Evolutionary conservation across 2,329 filamentous ascomycete species (phyloP), one percentile per base, ranked within the genome.

Genomic region (Fusarium sp.): DNA sequence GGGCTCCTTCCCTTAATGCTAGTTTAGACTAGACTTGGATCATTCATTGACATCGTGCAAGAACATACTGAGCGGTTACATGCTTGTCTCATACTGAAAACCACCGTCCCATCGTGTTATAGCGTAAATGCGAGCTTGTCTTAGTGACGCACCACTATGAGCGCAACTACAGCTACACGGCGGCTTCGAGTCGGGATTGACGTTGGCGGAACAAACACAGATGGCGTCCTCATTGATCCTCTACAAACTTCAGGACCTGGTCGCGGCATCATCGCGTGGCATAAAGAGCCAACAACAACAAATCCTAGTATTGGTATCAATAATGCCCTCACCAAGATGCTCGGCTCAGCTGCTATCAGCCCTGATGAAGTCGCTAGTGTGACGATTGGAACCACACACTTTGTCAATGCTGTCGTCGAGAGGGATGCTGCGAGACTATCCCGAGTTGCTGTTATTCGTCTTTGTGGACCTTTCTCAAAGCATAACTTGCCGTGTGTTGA

Each of bases 321-420:
- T 51, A 76, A 80, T 49, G 81, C 81, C 41, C 82, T 87, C 58
- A 77, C 75, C 8, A 75, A 77, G 25, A 83, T 86, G 79, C 80
- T 87, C 63, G 51, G 76, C 16, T 70, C 76, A 2, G 74, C 78
- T 16, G 55, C 64, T 8, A 75, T 82, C 34, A 63, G 72, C 42
- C 78, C 81, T 1, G 71, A 75, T 0, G 74, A 81, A 8, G 78
- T 87, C 20, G 81, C 82, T 16, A 83, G 82, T 63, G 81, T 87
- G 16, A 85, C 84, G 4, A 86, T 87, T 65, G 85, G 85, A 55
- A 86, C 84, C 2, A 88, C 87, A 1, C 86, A 89, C 63, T 89
- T 89, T 69, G 81, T 89, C 70, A 89, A 89, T 63, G 86, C 86
- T 11, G 84, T 89, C 4, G 80, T 89, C 2, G 85, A 88, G 73